Evolutionary conservation across 169 alveolate species (phyloP), one percentile per base, ranked within the genome.

Genomic region (Cytauxzoon felis): DNA sequence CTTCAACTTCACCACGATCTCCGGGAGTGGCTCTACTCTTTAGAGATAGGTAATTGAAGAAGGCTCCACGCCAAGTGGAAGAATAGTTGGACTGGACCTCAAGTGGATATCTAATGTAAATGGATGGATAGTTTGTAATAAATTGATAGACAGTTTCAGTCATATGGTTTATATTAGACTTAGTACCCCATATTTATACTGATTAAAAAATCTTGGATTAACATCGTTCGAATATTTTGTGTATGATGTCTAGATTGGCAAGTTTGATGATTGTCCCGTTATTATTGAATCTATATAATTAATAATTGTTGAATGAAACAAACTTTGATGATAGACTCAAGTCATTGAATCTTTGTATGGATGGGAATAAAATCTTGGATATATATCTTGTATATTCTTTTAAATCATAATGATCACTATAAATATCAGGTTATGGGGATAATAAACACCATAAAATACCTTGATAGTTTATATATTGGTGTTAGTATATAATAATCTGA

Each of bases 221-320:
- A 42, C 82, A 72, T 21, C 85, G 21, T 40, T 75, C 85, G 29
- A 75, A 75, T 7, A 75, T 54, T 53, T 69, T 57, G 48, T 75
- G 54, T 8, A 75, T 54, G 50, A 43, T 7, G 41, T 62, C 71
- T 40, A 64, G 57, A 38, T 47, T 50, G 2, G 85, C 69, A 33
- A 72, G 68, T 26, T 72, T 72, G 18, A 72, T 72, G 40, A 61
- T 27, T 0, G 78, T 26, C 27, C 82, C 76, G 59, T 33, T 47
- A 41, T 51, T 41, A 23, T 50, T 48, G 47, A 32, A 41, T 9
- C 65, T 41, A 6, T 21, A 47, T n/a, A 33, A 3, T 42, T 38
- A 36, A 27, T 6, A 56, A 40, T 8, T 24, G 11, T 9, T 11
- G 16, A 48, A 11, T 9, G 11, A 18, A 11, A 48, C 9, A 9